These are phyloP conservation scores for Cryptosporidium canis DNA, from an alignment of 169 alveolate species.

Conservation along the genomic window DNA sequence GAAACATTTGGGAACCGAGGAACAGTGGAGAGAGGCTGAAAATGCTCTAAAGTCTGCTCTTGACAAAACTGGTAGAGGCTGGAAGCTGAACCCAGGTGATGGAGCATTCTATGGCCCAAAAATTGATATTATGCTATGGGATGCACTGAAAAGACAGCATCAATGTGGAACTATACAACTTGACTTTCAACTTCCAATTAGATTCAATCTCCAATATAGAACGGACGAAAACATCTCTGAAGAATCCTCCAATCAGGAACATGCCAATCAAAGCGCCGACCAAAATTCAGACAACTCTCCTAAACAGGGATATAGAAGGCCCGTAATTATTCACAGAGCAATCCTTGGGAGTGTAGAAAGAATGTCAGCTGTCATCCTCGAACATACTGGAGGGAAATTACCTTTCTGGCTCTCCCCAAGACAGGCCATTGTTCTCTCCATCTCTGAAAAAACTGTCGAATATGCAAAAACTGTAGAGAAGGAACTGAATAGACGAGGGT, in stretches of 20 bases:
- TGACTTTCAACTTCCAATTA: slow-evolving; percentile 97
- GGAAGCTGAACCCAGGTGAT: slow-evolving; percentile 97
- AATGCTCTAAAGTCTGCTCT: slow-evolving; percentile 91
- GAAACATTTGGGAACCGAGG: slow-evolving; percentile 93
- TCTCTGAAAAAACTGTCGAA: slow-evolving; percentile 88
- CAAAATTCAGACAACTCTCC: slow-evolving; percentile 32
- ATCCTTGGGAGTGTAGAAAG: slow-evolving; percentile 96
- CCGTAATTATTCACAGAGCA: slow-evolving; percentile 99
- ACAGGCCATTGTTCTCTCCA: slow-evolving; percentile 93
- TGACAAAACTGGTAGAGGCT: slow-evolving; percentile 89
- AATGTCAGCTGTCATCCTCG: slow-evolving; percentile 94
- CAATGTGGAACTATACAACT: slow-evolving; percentile 99
- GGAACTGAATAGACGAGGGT: slow-evolving; percentile 87
- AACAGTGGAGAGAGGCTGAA: slow-evolving; percentile 97
- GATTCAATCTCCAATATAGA: slow-evolving; percentile 96
- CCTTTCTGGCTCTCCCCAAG: slow-evolving; percentile 99
- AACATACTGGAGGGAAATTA: slow-evolving; percentile 97
- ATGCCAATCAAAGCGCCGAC: slow-evolving; percentile 56
- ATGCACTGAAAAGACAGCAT: slow-evolving; percentile 95
- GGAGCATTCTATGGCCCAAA: slow-evolving; percentile 99
- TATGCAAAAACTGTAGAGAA: slow-evolving; percentile 89
- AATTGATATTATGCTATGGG: slow-evolving; percentile 95
- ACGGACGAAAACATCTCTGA: slow-evolving; percentile 82
- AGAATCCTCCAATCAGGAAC: slow-evolving; percentile 26
- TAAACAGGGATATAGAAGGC: slow-evolving; percentile 93